These are phyloP conservation scores for Teratosphaeria destructans DNA, from an alignment of 2,329 filamentous ascomycete genomes.

Conservation along the genomic window DNA sequence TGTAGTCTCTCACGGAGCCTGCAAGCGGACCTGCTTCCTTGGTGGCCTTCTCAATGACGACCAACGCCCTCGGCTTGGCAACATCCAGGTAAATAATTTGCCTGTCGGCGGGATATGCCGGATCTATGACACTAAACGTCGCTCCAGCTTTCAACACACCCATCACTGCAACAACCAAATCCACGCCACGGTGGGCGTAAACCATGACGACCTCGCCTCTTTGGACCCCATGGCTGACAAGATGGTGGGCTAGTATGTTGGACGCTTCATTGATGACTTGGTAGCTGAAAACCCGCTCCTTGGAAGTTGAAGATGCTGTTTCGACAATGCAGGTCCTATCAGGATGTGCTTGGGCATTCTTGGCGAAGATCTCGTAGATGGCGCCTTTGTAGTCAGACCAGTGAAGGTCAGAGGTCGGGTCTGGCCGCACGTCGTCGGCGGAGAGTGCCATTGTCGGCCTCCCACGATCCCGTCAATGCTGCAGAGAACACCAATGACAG, in stretches of 20 bases:
- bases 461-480: not conserved
- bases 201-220: conserved; percentile 89
- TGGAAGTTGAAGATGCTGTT: conserved; percentile 42
- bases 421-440: conserved; percentile 36
- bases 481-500: not conserved
- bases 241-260: conserved; percentile 68
- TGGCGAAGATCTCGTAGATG: conserved; percentile 60
- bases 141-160: conserved; percentile 52
- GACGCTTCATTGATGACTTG: conserved; percentile 76
- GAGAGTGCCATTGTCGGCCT: not conserved
- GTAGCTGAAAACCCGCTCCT: conserved; percentile 58
- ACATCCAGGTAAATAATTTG: conserved; percentile 79
- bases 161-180: conserved; percentile 70
- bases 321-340: conserved; percentile 59
- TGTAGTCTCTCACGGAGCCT: conserved; percentile 53
- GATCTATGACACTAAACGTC: conserved; percentile 60
- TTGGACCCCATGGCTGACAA: conserved; percentile 61
- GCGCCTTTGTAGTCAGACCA: conserved; percentile 56
- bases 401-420: conserved; percentile 56
- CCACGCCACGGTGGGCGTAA: conserved; percentile 73
- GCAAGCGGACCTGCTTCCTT: conserved; percentile 56
- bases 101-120: conserved; percentile 67
- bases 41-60: conserved; percentile 63
- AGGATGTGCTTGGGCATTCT: conserved; percentile 58
- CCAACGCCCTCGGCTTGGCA: conserved; percentile 59